Evolutionary conservation across 768 basidiomycete species (phyloP).

Genomic region (Xerocomellus chrysenteron): DNA sequence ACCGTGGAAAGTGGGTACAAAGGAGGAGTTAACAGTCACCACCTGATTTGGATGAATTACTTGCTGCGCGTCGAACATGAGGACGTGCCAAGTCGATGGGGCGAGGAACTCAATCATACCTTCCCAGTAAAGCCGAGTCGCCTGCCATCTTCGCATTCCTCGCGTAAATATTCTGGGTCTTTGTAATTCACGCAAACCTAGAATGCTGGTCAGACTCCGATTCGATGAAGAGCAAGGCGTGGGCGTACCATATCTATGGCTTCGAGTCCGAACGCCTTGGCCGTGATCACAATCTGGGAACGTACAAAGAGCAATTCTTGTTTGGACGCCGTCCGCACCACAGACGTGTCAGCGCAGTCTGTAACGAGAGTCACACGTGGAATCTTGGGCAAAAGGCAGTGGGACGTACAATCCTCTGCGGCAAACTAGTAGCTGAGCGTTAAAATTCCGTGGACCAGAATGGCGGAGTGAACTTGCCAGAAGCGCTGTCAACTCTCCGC

Average conservation of each 20-base stretch:
- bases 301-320: constrained; percentile 81
- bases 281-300: constrained; percentile 75
- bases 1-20: constrained; percentile 75
- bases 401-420: constrained; percentile 81
- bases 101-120: constrained; percentile 37
- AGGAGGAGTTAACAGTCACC: constrained; percentile 71
- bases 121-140: constrained; percentile 91
- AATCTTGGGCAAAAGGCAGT: background rate
- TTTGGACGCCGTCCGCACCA: constrained; percentile 72
- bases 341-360: constrained; percentile 90
- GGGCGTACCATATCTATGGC: constrained; percentile 86
- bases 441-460: background rate
- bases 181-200: constrained; percentile 90
- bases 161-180: constrained; percentile 58
- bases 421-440: constrained; percentile 62
- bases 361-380: background rate
- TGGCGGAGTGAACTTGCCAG: constrained; percentile 37
- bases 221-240: background rate
- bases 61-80: constrained; percentile 55
- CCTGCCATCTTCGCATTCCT: constrained; percentile 79
- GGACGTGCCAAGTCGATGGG: background rate
- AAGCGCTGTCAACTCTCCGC: constrained; percentile 60
- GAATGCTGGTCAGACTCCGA: constrained; percentile 1
- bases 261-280: constrained; percentile 79
- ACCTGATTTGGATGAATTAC: constrained; percentile 91